These are phyloP conservation scores for Delonix regia DNA, from an alignment of 306 rosid genomes.

Conservation along the genomic window DNA sequence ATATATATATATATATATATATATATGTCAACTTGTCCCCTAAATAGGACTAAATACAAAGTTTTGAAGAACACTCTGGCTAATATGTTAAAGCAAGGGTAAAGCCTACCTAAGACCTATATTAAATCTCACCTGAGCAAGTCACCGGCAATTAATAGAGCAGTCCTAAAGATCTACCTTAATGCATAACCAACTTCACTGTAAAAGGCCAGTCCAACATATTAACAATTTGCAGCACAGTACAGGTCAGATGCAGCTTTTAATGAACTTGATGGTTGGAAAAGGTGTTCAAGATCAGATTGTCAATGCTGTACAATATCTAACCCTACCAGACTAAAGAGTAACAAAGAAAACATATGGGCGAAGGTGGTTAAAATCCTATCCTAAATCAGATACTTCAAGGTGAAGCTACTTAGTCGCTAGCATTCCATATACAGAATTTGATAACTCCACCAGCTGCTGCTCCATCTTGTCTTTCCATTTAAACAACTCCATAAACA, in stretches of 20 bases:
- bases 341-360: conserved; percentile 36
- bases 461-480: conserved; percentile 84
- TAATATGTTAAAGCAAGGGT: not conserved
- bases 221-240: conserved; percentile 33
- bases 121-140: conserved; percentile 18
- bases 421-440: conserved; percentile 62
- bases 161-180: conserved; percentile 10
- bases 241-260: conserved; percentile 29
- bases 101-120: conserved; percentile 12
- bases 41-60: conserved; percentile 16
- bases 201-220: conserved; percentile 20
- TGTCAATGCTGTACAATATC: conserved; percentile 57
- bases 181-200: conserved; percentile 19
- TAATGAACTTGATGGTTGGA: conserved; percentile 36
- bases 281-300: conserved; percentile 35
- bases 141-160: conserved; percentile 1
- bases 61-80: not conserved
- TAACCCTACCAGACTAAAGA: conserved; percentile 48
- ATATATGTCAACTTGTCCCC: conserved; percentile 11
- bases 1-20: conserved; percentile 9
- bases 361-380: conserved; percentile 40
- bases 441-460: conserved; percentile 66
- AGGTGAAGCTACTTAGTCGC: conserved; percentile 42
- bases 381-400: conserved; percentile 42
- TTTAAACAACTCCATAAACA: conserved; percentile 68